Percentiles rank a stretch among this genome's conserved stretches.
Evolutionary conservation across 768 basidiomycete species (phyloP).

Genomic region (Phaeotremella fagi): DNA sequence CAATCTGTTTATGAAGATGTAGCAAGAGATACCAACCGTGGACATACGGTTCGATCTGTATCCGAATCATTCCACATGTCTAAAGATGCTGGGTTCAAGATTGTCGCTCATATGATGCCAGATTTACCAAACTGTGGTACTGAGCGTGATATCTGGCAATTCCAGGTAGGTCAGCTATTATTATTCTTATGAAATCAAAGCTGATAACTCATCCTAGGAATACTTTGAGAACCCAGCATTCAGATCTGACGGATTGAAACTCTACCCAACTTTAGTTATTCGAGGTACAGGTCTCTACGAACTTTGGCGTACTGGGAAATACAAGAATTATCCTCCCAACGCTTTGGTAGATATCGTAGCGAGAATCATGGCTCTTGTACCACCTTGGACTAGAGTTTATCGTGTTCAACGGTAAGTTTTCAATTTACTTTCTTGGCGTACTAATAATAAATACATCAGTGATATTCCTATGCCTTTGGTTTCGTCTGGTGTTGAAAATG

Average conservation of each 20-base stretch:
- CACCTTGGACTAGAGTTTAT: constrained; percentile 98
- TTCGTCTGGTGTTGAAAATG: constrained; percentile 95
- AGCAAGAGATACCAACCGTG: constrained; percentile 95
- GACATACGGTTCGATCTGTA: constrained; percentile 95
- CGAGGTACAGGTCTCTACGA: constrained; percentile 82
- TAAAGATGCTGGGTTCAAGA: constrained; percentile 99
- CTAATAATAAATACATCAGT: constrained; percentile 50
- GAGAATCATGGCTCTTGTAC: constrained; percentile 88
- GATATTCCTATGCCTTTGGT: constrained; percentile 97
- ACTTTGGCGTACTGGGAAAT: constrained; percentile 91
- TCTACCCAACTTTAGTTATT: constrained; percentile 97
- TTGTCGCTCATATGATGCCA: constrained; percentile 99
- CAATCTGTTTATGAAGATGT: constrained; percentile 78
- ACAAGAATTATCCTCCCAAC: constrained; percentile 99
- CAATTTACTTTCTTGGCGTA: not conserved
- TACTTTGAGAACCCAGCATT: constrained; percentile 99
- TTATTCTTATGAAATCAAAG: not conserved
- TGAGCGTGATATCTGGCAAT: constrained; percentile 95
- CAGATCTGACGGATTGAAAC: constrained; percentile 93
- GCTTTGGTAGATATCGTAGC: constrained; percentile 96
- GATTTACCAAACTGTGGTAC: constrained; percentile 96
- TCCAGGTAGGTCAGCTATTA: constrained; percentile 60
- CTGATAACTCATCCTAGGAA: constrained; percentile 52
- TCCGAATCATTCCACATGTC: constrained; percentile 95
- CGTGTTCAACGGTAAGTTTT: constrained; percentile 77